Evolutionary conservation across 2,329 filamentous ascomycete species (phyloP).

Genomic region (Sporothrix humicola): DNA sequence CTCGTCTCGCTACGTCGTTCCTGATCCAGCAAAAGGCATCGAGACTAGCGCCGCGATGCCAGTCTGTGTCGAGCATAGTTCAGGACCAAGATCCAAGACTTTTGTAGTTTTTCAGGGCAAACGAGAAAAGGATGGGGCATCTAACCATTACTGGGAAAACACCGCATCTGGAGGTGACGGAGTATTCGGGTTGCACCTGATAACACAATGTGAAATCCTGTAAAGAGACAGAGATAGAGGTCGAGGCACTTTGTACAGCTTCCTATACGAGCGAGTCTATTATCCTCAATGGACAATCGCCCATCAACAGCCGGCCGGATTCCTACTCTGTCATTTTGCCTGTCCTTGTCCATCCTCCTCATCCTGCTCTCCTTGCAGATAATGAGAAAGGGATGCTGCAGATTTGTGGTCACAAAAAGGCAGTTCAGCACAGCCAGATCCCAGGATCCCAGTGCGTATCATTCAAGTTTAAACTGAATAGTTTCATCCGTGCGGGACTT

Average conservation of each 20-base stretch:
- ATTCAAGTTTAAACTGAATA: constrained; percentile 10
- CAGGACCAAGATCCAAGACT: background rate
- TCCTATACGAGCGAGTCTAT: background rate
- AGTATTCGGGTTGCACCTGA: no score
- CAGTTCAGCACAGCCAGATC: background rate
- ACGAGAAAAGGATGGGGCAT: constrained; percentile 1
- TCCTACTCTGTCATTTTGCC: constrained; percentile 12
- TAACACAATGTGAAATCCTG: no score
- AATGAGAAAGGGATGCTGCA: background rate
- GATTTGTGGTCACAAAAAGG: background rate
- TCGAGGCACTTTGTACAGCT: background rate
- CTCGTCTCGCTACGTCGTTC: constrained; percentile 19
- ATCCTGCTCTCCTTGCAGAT: background rate
- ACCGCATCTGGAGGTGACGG: background rate
- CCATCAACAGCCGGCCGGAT: background rate
- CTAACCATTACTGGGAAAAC: constrained; percentile 1
- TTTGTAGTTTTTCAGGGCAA: no score
- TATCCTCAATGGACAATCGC: background rate
- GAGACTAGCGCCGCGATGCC: constrained; percentile 11
- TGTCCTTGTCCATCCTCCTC: background rate
- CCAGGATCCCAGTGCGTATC: constrained; percentile 12
- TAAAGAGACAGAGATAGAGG: no score
- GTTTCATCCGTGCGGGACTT: constrained; percentile 22
- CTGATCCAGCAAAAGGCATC: constrained; percentile 20
- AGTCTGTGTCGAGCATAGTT: constrained; percentile 16